Evolutionary conservation across 2,329 filamentous ascomycete species (phyloP).

Genomic region (Cladosporium velox): DNA sequence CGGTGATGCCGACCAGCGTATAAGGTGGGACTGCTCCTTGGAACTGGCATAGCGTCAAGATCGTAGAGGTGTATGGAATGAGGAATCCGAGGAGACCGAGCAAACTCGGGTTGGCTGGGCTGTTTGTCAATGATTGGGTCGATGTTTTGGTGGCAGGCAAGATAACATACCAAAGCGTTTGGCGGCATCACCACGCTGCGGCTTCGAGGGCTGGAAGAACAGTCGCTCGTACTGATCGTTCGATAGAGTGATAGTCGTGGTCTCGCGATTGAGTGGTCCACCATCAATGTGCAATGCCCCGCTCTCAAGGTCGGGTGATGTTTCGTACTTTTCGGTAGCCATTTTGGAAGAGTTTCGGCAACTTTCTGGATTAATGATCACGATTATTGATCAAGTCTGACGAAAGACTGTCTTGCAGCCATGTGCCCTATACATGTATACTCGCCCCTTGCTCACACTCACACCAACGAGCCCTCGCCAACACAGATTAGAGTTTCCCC

Average conservation of each 20-base stretch:
- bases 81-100: constrained; percentile 35
- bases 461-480: neutral
- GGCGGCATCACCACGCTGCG: constrained; percentile 29
- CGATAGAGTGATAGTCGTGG: constrained; percentile 30
- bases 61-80: constrained; percentile 33
- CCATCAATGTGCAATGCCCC: constrained; percentile 12
- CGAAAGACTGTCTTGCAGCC: neutral
- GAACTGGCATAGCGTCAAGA: constrained; percentile 31
- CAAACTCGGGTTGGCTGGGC: constrained; percentile 30
- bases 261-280: constrained; percentile 28
- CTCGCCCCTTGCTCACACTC: neutral
- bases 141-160: neutral
- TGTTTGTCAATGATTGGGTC: neutral
- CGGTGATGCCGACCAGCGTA: constrained; percentile 29
- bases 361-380: constrained; percentile 9
- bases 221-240: constrained; percentile 34
- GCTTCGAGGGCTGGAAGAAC: constrained; percentile 33
- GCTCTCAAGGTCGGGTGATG: constrained; percentile 12
- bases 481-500: constrained; percentile 6
- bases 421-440: constrained; percentile 12
- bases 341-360: neutral
- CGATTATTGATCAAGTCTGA: constrained; percentile 4
- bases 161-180: constrained; percentile 30
- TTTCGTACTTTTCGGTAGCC: constrained; percentile 13
- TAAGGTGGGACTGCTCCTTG: constrained; percentile 26